phyloP scores from a whole-genome alignment of 2,329 filamentous ascomycete species.

The Cladosporium sp. region DNA sequence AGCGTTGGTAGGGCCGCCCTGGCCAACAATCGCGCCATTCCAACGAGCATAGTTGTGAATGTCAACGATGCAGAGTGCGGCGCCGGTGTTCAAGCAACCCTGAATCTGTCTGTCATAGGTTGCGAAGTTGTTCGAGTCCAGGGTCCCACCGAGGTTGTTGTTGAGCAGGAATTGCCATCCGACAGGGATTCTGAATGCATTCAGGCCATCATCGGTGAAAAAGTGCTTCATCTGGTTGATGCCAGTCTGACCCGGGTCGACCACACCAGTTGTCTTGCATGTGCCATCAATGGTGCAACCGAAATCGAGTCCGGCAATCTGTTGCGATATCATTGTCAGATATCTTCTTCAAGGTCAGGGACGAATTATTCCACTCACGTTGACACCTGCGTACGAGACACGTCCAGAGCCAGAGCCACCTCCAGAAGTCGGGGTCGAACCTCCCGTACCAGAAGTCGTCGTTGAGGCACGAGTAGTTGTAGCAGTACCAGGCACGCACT shows the following conservation, averaged over 20 bases:
- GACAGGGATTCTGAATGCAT: conserved; percentile 55
- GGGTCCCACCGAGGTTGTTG: conserved; percentile 18
- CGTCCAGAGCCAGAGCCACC: conserved; percentile 15
- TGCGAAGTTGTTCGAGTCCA: conserved; percentile 21
- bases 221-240: conserved; percentile 54
- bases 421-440: neutral
- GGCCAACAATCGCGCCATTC: conserved; percentile 60
- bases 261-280: conserved; percentile 30
- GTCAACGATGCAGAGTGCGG: conserved; percentile 30
- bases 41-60: conserved; percentile 44
- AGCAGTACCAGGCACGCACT: conserved; percentile 23
- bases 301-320: conserved; percentile 29
- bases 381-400: conserved; percentile 28
- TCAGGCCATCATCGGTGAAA: conserved; percentile 48
- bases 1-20: conserved; percentile 59
- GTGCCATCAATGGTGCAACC: conserved; percentile 37
- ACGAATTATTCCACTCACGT: conserved; percentile 18
- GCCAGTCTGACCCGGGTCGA: conserved; percentile 30
- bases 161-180: conserved; percentile 26
- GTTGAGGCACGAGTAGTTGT: conserved; percentile 17
- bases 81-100: conserved; percentile 34
- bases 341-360: neutral
- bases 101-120: conserved; percentile 28
- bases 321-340: neutral
- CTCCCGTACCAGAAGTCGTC: conserved; percentile 3